phyloP scores from a whole-genome alignment of 1,139 yeast genomes.

The Pichia sp. region DNA sequence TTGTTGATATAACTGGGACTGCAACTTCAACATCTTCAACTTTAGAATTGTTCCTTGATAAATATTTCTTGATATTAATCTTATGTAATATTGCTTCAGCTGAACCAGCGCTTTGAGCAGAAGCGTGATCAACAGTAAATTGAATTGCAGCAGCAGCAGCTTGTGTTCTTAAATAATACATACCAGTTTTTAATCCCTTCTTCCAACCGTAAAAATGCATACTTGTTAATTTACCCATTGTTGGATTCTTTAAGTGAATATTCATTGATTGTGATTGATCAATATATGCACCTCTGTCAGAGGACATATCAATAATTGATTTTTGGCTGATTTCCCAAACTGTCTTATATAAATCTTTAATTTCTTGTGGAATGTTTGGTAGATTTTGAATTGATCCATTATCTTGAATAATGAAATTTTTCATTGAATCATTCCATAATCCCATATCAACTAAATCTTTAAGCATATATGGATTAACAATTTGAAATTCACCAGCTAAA shows the following conservation, averaged over 20 bases:
- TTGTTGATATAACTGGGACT: conserved; percentile 29
- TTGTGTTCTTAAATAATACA: conserved; percentile 58
- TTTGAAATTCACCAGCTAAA: conserved; percentile 55
- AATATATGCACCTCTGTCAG: conserved; percentile 53
- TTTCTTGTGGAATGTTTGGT: conserved; percentile 44
- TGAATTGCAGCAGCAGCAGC: conserved; percentile 60
- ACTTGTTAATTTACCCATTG: conserved; percentile 52
- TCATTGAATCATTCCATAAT: conserved; percentile 48
- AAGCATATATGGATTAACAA: conserved; percentile 50
- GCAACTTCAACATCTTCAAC: conserved; percentile 32
- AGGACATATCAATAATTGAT: conserved; percentile 52
- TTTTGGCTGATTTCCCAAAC: conserved; percentile 59
- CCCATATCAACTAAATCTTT: conserved; percentile 51
- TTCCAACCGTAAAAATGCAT: conserved; percentile 61
- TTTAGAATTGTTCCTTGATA: conserved; percentile 24
- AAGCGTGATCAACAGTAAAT: conserved; percentile 44
- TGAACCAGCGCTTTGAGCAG: conserved; percentile 44
- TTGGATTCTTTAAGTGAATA: conserved; percentile 48
- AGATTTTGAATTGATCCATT: conserved; percentile 52
- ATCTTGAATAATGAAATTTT: conserved; percentile 44
- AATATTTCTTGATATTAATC: conserved; percentile 33
- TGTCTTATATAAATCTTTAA: conserved; percentile 48
- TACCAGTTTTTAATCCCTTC: conserved; percentile 57
- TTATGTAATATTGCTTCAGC: conserved; percentile 49
- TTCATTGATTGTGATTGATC: conserved; percentile 59